Evolutionary conservation across 768 basidiomycete species (phyloP), one percentile per base, ranked within the genome.

Genomic region (Tricholoma matsutake): DNA sequence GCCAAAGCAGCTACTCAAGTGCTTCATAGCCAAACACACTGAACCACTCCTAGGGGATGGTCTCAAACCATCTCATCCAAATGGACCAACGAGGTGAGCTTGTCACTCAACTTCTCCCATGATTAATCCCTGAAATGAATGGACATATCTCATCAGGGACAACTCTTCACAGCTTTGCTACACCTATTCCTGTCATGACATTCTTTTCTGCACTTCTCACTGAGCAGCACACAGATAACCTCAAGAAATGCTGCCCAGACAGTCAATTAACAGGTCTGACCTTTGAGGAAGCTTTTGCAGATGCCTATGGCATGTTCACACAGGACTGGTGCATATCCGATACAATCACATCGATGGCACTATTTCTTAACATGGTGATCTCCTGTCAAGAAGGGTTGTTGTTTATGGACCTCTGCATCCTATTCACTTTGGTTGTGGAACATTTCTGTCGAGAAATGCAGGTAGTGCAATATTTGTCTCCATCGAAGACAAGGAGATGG

Each of bases 51-150:
- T n/a, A n/a, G n/a, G n/a, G n/a, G n/a, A n/a, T n/a, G n/a, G 31
- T 54, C 3, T 34, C 16, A 8, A 2, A 13, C 9, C 31, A 31
- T 32, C 53, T 54, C 31, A 28, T 54, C n/a, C 6, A 31, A 9
- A 54, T 34, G 32, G 53, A 31, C n/a, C 31, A 54, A 54, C 53
- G 53, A 29, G 53, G 53, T 8, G 53, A 54, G 20, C 53, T 54
- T 11, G 29, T 54, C 10, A 31, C 28, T 54, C 53, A 31, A 29
- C 22, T 32, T 54, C 53, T 54, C 53, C 6, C 53, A 32, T 18
- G 53, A 54, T 22, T 2, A 2, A 11, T 22, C 51, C 20, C 5
- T 32, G 4, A 2, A 18, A n/a, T 1, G 9, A 43, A 43, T 32
- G 25, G 22, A 52, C 13, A 18, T 6, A n/a, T n/a, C n/a, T 11